phyloP scores from a whole-genome alignment of 106 monocot species.

The Dendrobium huoshanense region DNA sequence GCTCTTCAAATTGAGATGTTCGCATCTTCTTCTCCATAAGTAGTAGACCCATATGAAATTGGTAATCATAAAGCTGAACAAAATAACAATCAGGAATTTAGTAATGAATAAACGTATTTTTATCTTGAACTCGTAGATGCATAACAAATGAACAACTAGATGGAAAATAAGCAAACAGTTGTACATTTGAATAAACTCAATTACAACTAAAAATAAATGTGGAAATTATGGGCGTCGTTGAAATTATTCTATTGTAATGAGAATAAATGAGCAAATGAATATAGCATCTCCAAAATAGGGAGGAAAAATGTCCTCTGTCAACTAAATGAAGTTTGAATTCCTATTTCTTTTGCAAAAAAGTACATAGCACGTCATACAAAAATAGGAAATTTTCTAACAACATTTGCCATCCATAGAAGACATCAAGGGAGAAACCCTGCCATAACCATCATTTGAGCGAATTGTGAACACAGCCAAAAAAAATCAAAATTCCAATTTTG shows the following conservation, averaged over 20 bases:
- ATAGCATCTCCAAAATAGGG: neutral
- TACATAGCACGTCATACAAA: neutral
- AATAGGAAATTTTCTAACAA: neutral
- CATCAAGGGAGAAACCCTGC: neutral
- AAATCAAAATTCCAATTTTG: neutral
- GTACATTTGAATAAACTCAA: neutral
- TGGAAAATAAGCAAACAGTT: neutral
- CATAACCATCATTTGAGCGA: neutral
- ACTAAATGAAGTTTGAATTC: neutral
- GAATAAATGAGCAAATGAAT: neutral
- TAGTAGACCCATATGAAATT: slow-evolving; percentile 9
- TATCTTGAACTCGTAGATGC: neutral
- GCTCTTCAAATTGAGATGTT: slow-evolving; percentile 8
- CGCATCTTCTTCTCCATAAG: slow-evolving; percentile 9
- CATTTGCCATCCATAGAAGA: neutral
- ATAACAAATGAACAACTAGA: neutral
- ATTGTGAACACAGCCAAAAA: neutral
- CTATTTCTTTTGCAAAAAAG: neutral
- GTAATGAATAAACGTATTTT: neutral
- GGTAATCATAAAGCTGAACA: slow-evolving; percentile 11
- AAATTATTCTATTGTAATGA: neutral
- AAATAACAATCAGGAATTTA: neutral
- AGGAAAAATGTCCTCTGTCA: neutral
- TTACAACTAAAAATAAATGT: slow-evolving; percentile 1
- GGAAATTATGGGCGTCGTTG: neutral